Percentiles rank a stretch among this genome's conserved stretches.
Evolutionary conservation across 371 early-diverging fungal species (phyloP).

Genomic region (Circinella minor): DNA sequence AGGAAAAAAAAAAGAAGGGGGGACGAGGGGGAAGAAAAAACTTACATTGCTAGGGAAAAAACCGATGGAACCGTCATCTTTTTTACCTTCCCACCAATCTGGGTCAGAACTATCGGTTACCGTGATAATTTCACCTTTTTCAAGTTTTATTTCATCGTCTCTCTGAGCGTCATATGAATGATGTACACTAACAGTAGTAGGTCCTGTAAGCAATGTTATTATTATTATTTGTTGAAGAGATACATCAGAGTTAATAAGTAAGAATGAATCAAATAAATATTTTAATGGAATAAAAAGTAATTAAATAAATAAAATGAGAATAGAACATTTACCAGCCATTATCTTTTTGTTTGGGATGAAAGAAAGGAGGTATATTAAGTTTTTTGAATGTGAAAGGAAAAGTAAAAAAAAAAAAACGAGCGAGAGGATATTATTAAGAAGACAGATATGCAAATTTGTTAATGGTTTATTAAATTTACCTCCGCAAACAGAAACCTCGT

Average conservation of each 20-base stretch:
- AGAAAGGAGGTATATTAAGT: neutral
- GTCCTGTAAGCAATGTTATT: neutral
- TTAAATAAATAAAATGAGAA: too few species aligned
- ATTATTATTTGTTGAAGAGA: too few species aligned
- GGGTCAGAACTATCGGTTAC: slow-evolving; percentile 57
- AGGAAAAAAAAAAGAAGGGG: too few species aligned
- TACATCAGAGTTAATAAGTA: too few species aligned
- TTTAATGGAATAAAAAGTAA: too few species aligned
- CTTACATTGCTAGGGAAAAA: slow-evolving; percentile 80
- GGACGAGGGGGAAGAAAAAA: neutral
- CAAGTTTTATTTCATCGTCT: slow-evolving; percentile 63
- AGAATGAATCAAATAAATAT: too few species aligned
- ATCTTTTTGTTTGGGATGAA: neutral
- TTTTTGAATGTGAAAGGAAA: neutral
- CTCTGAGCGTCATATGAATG: slow-evolving; percentile 51
- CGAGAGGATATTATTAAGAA: too few species aligned
- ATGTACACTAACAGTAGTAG: slow-evolving; percentile 22
- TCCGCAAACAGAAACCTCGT: neutral
- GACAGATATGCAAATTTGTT: neutral
- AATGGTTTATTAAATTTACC: neutral
- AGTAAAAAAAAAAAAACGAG: neutral
- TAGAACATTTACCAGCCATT: neutral
- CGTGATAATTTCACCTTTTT: slow-evolving; percentile 56
- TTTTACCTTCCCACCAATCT: slow-evolving; percentile 72
- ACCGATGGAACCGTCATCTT: slow-evolving; percentile 58